Base-by-base conservation (phyloP, 495 filamentous ascomycete genomes). In the Penicillium canescens region DNA sequence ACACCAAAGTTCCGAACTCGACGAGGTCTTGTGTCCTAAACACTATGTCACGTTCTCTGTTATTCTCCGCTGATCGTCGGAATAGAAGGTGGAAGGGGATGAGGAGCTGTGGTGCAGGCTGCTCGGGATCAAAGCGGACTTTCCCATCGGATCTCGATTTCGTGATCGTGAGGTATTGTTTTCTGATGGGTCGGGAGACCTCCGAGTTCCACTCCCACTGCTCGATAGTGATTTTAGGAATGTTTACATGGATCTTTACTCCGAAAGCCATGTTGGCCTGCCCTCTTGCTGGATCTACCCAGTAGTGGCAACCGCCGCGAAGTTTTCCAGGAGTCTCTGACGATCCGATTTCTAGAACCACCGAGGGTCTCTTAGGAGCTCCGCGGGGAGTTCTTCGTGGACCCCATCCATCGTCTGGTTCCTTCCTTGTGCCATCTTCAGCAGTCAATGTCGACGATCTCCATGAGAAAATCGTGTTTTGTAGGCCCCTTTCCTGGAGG, bases 331-430 rank as follows among this genome's bases (percentile, higher is more conserved):
- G 12, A 31, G 23, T 50, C 9, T 50, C 37, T 18, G 38, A 50
- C 8, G 24, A 33, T 34, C 12, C 38, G 4, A 50, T 37, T 18
- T 50, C 47, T 21, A 50, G 2, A 21, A 50, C 37, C 12, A 50
- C 34, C 36, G 47, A 42, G n/a, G 47, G 47, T 42, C 37, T 50
- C 36, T 42, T 50, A 20, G 38, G 47, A 34, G 47, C 24, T 20
- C 47, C 24, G 24, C 8, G 47, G 23, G 47, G 47, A 16, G 47
- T 37, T 42, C 47, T 50, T 33, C 37, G 28, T 39, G 47, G 47
- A 34, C 47, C 14, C 47, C 47, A 50, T 34, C 37, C 47, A 37
- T 36, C 47, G 28, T 50, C 47, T 50, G 47, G 37, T 8, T 50
- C 24, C 47, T 50, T 50, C 7, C 1, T 41, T 50, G 26, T 41